Percentiles rank a stretch among this genome's conserved stretches.
These are phyloP conservation scores for Termitomyces sp. DNA, from an alignment of 768 basidiomycete species.

Conservation along the genomic window DNA sequence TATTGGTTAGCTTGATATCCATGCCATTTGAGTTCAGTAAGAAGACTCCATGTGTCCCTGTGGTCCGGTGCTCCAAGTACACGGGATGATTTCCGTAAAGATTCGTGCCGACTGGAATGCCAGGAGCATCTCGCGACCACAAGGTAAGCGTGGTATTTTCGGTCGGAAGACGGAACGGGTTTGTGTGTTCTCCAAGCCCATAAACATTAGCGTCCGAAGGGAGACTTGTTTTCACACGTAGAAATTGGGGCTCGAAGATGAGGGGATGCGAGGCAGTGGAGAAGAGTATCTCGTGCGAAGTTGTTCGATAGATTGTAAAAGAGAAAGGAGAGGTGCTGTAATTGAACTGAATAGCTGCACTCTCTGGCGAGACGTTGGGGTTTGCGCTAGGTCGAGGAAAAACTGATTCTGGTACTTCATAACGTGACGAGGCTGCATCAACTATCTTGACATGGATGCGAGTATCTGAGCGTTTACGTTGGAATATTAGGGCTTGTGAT, in stretches of 20 bases:
- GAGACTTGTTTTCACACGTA: conserved; percentile 63
- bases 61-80: conserved; percentile 64
- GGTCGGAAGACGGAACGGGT: conserved; percentile 53
- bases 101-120: conserved; percentile 53
- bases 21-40: conserved; percentile 70
- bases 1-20: conserved; percentile 63
- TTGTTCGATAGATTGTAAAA: conserved; percentile 48
- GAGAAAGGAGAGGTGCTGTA: conserved; percentile 57
- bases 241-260: conserved; percentile 74
- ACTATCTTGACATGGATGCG: conserved; percentile 64
- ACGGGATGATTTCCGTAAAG: conserved; percentile 72
- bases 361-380: conserved; percentile 21
- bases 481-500: too few species aligned
- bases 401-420: conserved; percentile 61
- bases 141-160: conserved; percentile 44
- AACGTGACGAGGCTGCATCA: conserved; percentile 44
- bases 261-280: conserved; percentile 55
- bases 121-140: conserved; percentile 65
- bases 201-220: conserved; percentile 65
- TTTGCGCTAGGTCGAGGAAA: conserved; percentile 45
- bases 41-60: conserved; percentile 67
- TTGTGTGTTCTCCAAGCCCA: conserved; percentile 72
- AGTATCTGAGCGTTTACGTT: conserved; percentile 26
- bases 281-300: conserved; percentile 52
- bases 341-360: conserved; percentile 50